These are phyloP conservation scores for Talaromyces sp. DNA, from an alignment of 2,329 filamentous ascomycete species.

Conservation along the genomic window DNA sequence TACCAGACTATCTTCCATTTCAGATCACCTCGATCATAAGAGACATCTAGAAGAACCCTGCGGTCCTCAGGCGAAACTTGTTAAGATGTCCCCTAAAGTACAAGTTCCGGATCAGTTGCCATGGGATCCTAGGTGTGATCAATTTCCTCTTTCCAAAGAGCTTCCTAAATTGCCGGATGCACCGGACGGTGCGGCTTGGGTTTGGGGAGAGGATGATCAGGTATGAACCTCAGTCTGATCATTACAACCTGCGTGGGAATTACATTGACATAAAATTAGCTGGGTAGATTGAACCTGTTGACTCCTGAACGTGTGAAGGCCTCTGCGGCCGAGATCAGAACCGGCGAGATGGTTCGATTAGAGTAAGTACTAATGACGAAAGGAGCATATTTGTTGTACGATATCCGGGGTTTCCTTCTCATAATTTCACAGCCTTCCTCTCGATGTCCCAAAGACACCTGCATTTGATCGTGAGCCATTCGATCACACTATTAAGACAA, in stretches of 20 bases:
- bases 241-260: not conserved
- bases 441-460: slow-evolving; percentile 56
- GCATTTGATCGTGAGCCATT: slow-evolving; percentile 57
- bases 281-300: slow-evolving; percentile 57
- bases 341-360: slow-evolving; percentile 59
- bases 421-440: slow-evolving; percentile 49
- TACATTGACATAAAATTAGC: slow-evolving; percentile 19
- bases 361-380: slow-evolving; percentile 43
- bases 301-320: slow-evolving; percentile 58
- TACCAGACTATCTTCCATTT: slow-evolving; percentile 11
- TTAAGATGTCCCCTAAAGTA: slow-evolving; percentile 7
- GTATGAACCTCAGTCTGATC: slow-evolving; percentile 29
- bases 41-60: not conserved
- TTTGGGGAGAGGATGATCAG: slow-evolving; percentile 61
- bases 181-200: slow-evolving; percentile 61
- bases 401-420: not conserved
- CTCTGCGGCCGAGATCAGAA: slow-evolving; percentile 56
- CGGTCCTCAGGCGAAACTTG: not conserved
- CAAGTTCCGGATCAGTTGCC: slow-evolving; percentile 44
- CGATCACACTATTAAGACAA: slow-evolving; percentile 56
- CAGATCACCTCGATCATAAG: slow-evolving; percentile 7
- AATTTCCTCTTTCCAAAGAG: slow-evolving; percentile 57
- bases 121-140: slow-evolving; percentile 57
- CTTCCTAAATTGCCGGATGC: slow-evolving; percentile 56
- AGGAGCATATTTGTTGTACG: too few species aligned